phyloP scores from a whole-genome alignment of 495 filamentous ascomycete species.

The Trichodelitschia bisporula region DNA sequence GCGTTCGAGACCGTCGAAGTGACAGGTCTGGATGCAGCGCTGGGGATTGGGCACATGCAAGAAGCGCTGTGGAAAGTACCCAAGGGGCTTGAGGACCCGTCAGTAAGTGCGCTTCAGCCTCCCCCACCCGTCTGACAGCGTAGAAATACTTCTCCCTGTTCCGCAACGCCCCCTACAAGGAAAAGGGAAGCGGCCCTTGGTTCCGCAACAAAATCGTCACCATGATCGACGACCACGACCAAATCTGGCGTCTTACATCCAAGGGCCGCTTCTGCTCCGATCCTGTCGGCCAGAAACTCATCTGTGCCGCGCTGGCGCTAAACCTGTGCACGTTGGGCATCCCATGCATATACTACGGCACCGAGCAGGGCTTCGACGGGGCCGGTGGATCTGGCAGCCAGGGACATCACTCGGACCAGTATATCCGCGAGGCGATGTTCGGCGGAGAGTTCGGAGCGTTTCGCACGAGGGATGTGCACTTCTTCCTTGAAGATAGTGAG shows the following conservation, averaged over 20 bases:
- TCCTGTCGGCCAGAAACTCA: conserved; percentile 2
- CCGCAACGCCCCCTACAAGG: conserved; percentile 6
- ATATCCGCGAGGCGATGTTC: conserved; percentile 11
- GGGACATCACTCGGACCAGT: conserved; percentile 3
- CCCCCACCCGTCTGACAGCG: too few species aligned
- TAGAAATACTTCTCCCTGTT: conserved; percentile 9
- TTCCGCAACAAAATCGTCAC: conserved; percentile 9
- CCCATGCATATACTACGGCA: conserved; percentile 13
- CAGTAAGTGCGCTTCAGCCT: too few species aligned
- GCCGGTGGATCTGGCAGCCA: conserved; percentile 2
- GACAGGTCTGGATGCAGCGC: conserved; percentile 10
- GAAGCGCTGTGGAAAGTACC: conserved; percentile 6
- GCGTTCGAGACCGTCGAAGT: conserved; percentile 8
- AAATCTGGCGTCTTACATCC: conserved; percentile 5
- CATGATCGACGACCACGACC: conserved; percentile 13
- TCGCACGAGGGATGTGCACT: conserved; percentile 6
- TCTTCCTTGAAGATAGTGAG: conserved; percentile 6
- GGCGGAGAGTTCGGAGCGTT: conserved; percentile 10
- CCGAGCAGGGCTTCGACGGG: conserved; percentile 9
- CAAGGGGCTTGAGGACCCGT: conserved; percentile 5
- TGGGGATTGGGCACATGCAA: conserved; percentile 9
- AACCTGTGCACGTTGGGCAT: conserved; percentile 10
- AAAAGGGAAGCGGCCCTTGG: conserved; percentile 7
- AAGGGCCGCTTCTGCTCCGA: conserved; percentile 8
- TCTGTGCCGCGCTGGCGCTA: conserved; percentile 6